Percentiles rank a stretch among this genome's conserved stretches.
These are phyloP conservation scores for Mycogone perniciosa DNA, from an alignment of 2,329 filamentous ascomycete genomes.

Conservation along the genomic window DNA sequence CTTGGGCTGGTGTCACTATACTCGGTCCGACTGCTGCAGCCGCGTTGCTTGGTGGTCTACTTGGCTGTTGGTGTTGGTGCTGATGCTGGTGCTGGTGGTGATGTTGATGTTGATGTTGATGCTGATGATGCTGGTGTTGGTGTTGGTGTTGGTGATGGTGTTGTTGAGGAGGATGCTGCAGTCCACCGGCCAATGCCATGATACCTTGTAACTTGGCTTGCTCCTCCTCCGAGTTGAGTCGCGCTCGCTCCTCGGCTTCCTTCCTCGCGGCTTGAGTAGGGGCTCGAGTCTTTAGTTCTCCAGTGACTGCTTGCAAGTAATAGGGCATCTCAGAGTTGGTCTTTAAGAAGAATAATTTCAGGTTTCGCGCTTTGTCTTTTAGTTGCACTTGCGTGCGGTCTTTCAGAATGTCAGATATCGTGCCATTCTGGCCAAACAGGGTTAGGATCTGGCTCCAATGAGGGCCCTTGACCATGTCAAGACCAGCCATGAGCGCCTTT, in stretches of 20 bases:
- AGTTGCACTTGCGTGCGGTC: conserved; percentile 87
- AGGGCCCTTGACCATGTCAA: conserved; percentile 82
- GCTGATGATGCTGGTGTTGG: not conserved
- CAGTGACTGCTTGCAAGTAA: conserved; percentile 80
- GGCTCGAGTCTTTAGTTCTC: conserved; percentile 79
- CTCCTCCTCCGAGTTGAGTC: conserved; percentile 53
- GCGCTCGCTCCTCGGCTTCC: conserved; percentile 58
- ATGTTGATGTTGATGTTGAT: conserved; percentile 2
- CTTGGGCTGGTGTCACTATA: conserved; percentile 30
- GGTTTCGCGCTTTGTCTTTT: conserved; percentile 85
- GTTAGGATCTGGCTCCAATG: conserved; percentile 91
- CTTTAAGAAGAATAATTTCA: conserved; percentile 89
- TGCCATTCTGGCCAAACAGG: conserved; percentile 74
- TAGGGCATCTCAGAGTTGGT: conserved; percentile 86
- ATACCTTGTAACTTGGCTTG: conserved; percentile 56
- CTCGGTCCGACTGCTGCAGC: conserved; percentile 21
- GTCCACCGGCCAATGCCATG: conserved; percentile 46
- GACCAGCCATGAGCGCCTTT: conserved; percentile 79
- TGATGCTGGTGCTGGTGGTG: conserved; percentile 23
- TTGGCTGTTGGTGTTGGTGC: conserved; percentile 27
- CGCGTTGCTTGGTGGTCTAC: conserved; percentile 19
- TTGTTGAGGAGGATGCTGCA: conserved; percentile 36
- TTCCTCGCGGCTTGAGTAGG: conserved; percentile 66
- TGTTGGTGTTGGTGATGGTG: conserved; percentile 4
- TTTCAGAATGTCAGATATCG: conserved; percentile 74